These are phyloP conservation scores for Candida freyschussii DNA, from an alignment of 1,139 yeast species.

Conservation along the genomic window DNA sequence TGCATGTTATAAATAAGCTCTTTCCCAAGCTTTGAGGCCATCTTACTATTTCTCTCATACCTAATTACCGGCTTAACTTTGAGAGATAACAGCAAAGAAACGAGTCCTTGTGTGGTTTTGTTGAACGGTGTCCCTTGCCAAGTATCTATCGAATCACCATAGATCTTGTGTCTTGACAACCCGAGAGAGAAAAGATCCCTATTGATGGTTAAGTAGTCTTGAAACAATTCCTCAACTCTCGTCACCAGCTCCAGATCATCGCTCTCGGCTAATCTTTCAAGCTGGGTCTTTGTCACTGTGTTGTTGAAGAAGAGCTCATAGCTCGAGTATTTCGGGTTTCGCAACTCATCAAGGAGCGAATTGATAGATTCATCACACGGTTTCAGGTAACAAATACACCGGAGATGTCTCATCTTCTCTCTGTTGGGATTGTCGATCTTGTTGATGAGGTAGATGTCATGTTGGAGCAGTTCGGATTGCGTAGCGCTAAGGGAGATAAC, in stretches of 20 bases:
- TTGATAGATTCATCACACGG: constrained; percentile 67
- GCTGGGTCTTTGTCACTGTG: constrained; percentile 62
- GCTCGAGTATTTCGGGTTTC: constrained; percentile 70
- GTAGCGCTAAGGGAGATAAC: constrained; percentile 83
- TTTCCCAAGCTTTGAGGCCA: constrained; percentile 64
- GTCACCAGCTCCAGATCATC: constrained; percentile 81
- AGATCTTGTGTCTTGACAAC: constrained; percentile 25
- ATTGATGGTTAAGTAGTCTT: constrained; percentile 75
- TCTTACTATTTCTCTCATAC: constrained; percentile 60
- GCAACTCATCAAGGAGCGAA: constrained; percentile 57
- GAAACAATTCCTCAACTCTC: constrained; percentile 75
- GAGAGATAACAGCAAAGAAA: constrained; percentile 66
- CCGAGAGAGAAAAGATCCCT: constrained; percentile 56
- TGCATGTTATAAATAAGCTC: constrained; percentile 59
- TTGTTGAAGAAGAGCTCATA: constrained; percentile 79
- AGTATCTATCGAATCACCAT: constrained; percentile 23
- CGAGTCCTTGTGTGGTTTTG: constrained; percentile 46
- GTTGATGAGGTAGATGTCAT: constrained; percentile 80
- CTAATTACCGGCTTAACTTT: constrained; percentile 75
- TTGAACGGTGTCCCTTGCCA: constrained; percentile 49
- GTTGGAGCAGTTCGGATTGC: constrained; percentile 75
- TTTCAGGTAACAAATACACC: constrained; percentile 74
- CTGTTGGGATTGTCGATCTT: constrained; percentile 57
- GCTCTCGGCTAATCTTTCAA: constrained; percentile 84
- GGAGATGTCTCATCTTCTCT: constrained; percentile 77